Evolutionary conservation across 2,329 filamentous ascomycete genomes (phyloP).

Genomic region (Colletotrichum chlorophyti): DNA sequence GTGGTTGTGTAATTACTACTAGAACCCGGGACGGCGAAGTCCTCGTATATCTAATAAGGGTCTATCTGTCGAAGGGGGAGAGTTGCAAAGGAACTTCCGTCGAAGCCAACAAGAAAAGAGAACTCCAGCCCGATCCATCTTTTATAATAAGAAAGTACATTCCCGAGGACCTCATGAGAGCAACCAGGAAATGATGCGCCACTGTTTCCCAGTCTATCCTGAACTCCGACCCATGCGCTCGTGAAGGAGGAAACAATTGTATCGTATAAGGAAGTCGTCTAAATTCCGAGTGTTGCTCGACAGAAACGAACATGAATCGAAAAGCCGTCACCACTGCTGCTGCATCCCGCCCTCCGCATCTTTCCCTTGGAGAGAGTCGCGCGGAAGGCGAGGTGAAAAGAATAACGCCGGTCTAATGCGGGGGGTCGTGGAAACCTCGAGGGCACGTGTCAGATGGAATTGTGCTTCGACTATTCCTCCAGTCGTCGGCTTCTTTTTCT

Average conservation of each 20-base stretch:
- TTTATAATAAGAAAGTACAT: too few species aligned
- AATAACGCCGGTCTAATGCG: constrained; percentile 27
- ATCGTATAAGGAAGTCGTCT: background rate
- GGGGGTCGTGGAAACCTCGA: background rate
- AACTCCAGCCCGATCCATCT: too few species aligned
- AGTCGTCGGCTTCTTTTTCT: too few species aligned
- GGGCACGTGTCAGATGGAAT: background rate
- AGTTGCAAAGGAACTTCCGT: background rate
- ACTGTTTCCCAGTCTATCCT: background rate
- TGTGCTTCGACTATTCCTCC: too few species aligned
- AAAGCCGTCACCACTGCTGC: constrained; percentile 17
- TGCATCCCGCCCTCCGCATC: background rate
- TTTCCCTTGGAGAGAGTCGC: background rate
- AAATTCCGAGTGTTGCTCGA: background rate
- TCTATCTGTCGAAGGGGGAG: background rate
- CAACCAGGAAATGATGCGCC: constrained; percentile 7
- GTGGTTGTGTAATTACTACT: constrained; percentile 22
- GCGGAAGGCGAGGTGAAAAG: background rate
- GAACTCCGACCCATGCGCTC: constrained; percentile 21
- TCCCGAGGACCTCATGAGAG: too few species aligned
- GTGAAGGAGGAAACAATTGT: background rate
- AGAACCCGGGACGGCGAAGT: constrained; percentile 7
- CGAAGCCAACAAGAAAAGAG: background rate
- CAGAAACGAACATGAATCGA: background rate
- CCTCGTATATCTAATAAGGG: constrained; percentile 17